Base-by-base conservation (phyloP, 805 yeast genomes). In the Lipomyces orientalis region DNA sequence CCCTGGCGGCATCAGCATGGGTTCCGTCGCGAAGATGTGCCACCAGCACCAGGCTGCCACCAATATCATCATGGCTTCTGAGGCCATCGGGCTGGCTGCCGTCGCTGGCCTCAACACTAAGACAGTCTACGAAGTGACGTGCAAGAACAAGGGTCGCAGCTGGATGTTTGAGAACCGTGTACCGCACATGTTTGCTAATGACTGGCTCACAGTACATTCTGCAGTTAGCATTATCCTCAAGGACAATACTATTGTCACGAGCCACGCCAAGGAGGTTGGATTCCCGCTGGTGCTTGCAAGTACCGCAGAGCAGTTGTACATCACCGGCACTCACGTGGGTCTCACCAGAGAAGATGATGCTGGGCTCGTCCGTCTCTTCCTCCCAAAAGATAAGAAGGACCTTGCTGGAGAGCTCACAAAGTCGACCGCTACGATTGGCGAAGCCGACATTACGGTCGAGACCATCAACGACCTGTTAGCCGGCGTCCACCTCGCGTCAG, bases 61-160 rank as follows among this genome's bases (percentile, higher is more conserved):
- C 19, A 65, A 65, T 51, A 63, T 65, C 51, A 65, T 65, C 56
- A 65, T 60, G 65, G 69, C 69, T 14, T 65, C 69, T 34, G 69
- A 65, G 60, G 69, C 66, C 7, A 65, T 65, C 67, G 69, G 69
- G 22, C 61, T 65, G 14, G 69, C 69, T 16, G 69, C 69, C 19
- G 54, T 62, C 19, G 69, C 67, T 46, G 69, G 69, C 12, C 64
- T 65, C 56, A 62, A 65, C 64, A 65, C 69, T 16, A 7, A 58
- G 51, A 60, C 29, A 14, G 69, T 65, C n/a, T 65, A 58, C 54
- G 69, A 65, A 39, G 43, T 31, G 33, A 62, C 62, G 16, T 49
- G 56, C 58, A 34, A 22, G 19, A 46, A 62, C 64, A 59, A 43
- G 22, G 69, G 69, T 49, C 58, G 61, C n/a, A 57, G 63, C 33